phyloP scores from a whole-genome alignment of 148 eudicot species.

The Nepenthes gracilis region DNA sequence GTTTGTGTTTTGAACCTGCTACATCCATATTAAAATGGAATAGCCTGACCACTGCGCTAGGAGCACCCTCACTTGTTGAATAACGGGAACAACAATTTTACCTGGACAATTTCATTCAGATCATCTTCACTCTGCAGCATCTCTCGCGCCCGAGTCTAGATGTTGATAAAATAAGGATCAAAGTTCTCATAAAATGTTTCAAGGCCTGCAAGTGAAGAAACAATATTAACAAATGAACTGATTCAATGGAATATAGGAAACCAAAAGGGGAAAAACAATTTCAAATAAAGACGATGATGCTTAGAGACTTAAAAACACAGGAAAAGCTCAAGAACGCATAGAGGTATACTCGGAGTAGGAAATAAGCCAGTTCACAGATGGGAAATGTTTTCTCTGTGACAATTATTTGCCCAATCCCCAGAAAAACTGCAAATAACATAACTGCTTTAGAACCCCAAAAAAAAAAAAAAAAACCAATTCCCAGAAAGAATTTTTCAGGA shows the following conservation, averaged over 20 bases:
- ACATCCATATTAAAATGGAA: no score
- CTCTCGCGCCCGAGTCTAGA: slow-evolving; percentile 97
- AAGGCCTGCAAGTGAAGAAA: slow-evolving; percentile 48
- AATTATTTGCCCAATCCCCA: slow-evolving; percentile 99
- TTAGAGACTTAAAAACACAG: neutral
- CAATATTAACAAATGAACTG: neutral
- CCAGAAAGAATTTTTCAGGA: no score
- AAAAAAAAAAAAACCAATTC: neutral
- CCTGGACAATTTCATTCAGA: slow-evolving; percentile 97
- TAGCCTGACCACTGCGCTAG: no score
- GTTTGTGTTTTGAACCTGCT: no score
- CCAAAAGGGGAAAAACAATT: neutral
- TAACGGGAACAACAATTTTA: slow-evolving; percentile 13
- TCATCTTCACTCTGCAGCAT: slow-evolving; percentile 95
- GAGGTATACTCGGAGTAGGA: slow-evolving; percentile 93
- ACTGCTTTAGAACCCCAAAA: no score
- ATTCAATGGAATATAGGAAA: neutral
- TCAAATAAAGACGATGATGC: neutral
- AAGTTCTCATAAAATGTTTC: slow-evolving; percentile 82
- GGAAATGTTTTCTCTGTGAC: slow-evolving; percentile 98
- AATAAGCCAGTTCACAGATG: slow-evolving; percentile 99
- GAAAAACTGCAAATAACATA: slow-evolving; percentile 56
- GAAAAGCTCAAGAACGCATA: slow-evolving; percentile 24
- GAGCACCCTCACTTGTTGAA: neutral
- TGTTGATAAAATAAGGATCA: slow-evolving; percentile 82